These are phyloP conservation scores for Amanita muscaria DNA, from an alignment of 768 basidiomycete species.

Conservation along the genomic window DNA sequence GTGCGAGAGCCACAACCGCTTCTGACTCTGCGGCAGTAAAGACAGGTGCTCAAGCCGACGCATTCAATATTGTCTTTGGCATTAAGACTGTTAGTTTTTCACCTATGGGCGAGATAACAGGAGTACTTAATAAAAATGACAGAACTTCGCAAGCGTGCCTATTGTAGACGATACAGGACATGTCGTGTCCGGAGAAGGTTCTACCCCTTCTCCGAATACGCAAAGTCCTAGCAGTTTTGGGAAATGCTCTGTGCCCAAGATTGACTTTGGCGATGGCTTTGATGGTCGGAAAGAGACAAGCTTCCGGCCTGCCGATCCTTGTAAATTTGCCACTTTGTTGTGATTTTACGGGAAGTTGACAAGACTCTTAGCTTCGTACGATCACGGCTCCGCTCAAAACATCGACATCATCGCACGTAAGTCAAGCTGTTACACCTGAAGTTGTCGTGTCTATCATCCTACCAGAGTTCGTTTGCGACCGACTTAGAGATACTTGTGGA, in stretches of 20 bases:
- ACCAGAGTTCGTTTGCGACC: conserved; percentile 44
- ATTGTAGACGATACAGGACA: no score
- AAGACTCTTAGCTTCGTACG: conserved; percentile 30
- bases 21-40: conserved; percentile 33
- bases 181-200: conserved; percentile 22
- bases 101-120: not conserved
- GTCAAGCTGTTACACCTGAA: conserved; percentile 6
- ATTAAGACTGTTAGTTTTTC: conserved; percentile 26
- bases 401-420: conserved; percentile 48
- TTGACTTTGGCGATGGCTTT: conserved; percentile 47
- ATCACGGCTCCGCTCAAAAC: conserved; percentile 51
- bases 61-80: conserved; percentile 54
- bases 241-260: conserved; percentile 42
- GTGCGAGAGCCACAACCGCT: conserved; percentile 30
- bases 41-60: conserved; percentile 50
- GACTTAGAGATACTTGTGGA: conserved; percentile 41
- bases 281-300: conserved; percentile 45
- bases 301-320: conserved; percentile 42
- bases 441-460: not conserved
- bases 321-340: conserved; percentile 17
- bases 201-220: conserved; percentile 10
- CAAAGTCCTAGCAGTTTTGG: conserved; percentile 26
- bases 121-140: not conserved
- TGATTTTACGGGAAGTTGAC: not conserved
- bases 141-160: not conserved